phyloP scores from a whole-genome alignment of 176 grass and related monocot species.

The Typha latifolia region DNA sequence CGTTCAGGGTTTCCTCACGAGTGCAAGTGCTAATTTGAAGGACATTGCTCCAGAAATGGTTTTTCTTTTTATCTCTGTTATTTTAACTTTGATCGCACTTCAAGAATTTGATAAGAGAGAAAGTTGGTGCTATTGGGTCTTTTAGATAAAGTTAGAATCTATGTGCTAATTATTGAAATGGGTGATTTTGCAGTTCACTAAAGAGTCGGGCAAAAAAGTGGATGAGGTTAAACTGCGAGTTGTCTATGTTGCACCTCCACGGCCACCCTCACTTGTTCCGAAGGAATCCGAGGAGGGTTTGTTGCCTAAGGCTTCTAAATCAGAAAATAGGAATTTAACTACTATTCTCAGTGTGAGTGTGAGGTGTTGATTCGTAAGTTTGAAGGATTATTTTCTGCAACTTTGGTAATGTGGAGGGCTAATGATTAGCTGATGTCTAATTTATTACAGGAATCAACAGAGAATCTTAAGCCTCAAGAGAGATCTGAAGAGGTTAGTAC shows the following conservation, averaged over 20 bases:
- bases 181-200: conserved; percentile 45
- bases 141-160: too few species aligned
- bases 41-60: conserved; percentile 58
- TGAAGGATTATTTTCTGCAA: background rate
- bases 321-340: conserved; percentile 26
- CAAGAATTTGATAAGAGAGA: too few species aligned
- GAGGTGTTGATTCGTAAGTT: background rate
- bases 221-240: conserved; percentile 71
- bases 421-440: background rate
- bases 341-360: conserved; percentile 42
- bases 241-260: conserved; percentile 67
- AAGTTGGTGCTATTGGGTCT: too few species aligned
- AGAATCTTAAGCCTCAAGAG: conserved; percentile 39
- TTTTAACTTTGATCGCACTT: background rate
- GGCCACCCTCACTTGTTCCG: conserved; percentile 76
- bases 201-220: conserved; percentile 51
- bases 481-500: conserved; percentile 41
- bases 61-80: conserved; percentile 4
- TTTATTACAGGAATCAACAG: conserved; percentile 39
- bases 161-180: too few species aligned
- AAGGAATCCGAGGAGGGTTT: conserved; percentile 90
- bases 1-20: conserved; percentile 46
- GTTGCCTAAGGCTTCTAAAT: conserved; percentile 53
- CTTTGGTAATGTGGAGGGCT: background rate
- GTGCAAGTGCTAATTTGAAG: conserved; percentile 32